Conservation (phyloP, 2,329 filamentous ascomycete genomes). For the Septoria linicola region DNA sequence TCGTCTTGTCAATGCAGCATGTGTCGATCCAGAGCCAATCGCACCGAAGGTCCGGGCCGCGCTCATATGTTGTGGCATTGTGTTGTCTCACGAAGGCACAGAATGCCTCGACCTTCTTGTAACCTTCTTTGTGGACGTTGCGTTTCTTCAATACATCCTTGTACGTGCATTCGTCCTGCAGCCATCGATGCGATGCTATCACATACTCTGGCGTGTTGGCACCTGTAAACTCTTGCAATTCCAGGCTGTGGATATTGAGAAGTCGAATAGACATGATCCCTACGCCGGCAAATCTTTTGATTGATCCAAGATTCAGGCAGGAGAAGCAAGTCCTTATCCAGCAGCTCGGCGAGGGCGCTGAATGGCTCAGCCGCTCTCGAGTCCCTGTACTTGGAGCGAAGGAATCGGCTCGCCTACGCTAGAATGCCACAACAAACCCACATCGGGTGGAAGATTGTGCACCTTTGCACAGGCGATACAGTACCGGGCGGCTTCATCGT, state of each 20-base stretch:
- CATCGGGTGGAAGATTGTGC: too few species aligned
- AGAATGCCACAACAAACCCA: too few species aligned
- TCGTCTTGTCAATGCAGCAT: slow-evolving; percentile 24
- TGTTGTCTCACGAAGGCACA: slow-evolving; percentile 6
- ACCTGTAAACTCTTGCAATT: slow-evolving; percentile 7
- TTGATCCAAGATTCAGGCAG: slow-evolving; percentile 6
- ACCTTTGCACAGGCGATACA: too few species aligned
- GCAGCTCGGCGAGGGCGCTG: background rate
- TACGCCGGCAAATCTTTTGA: background rate
- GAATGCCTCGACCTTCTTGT: slow-evolving; percentile 6
- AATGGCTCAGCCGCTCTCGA: slow-evolving; percentile 12
- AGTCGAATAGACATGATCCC: slow-evolving; percentile 15
- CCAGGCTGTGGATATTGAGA: slow-evolving; percentile 9
- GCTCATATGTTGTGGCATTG: background rate
- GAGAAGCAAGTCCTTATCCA: slow-evolving; percentile 6
- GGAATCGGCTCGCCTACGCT: too few species aligned
- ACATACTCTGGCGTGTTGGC: slow-evolving; percentile 7
- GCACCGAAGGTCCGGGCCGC: background rate
- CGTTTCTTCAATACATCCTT: slow-evolving; percentile 18
- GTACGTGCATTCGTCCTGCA: slow-evolving; percentile 11
- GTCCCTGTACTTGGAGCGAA: too few species aligned
- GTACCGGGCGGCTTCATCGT: too few species aligned
- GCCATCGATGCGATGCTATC: slow-evolving; percentile 20
- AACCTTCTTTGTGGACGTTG: slow-evolving; percentile 13
- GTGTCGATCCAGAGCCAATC: slow-evolving; percentile 28